A percentile compares a stretch with the other conserved stretches of the same genome.
These are phyloP conservation scores for Jaapia argillacea DNA, from an alignment of 768 basidiomycete species.

Conservation along the genomic window DNA sequence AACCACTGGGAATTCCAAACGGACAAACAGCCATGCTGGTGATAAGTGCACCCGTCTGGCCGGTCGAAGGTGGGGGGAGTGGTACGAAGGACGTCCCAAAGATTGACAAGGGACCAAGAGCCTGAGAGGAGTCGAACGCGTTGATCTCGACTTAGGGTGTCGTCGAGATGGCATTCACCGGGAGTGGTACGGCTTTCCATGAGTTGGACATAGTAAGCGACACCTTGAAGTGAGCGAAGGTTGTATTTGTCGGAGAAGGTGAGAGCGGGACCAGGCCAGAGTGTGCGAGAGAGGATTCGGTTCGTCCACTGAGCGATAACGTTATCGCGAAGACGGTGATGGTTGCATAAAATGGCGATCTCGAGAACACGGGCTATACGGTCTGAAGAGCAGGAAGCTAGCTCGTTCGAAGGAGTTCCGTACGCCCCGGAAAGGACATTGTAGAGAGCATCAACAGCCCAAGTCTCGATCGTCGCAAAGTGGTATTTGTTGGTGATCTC, in stretches of 20 bases:
- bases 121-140: slow-evolving; percentile 23
- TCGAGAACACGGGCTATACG: slow-evolving; percentile 23
- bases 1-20: slow-evolving; percentile 28
- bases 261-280: slow-evolving; percentile 21
- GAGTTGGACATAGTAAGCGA: slow-evolving; percentile 26
- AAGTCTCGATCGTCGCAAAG: slow-evolving; percentile 22
- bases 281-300: slow-evolving; percentile 20
- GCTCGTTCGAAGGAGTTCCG: slow-evolving; percentile 12
- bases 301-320: slow-evolving; percentile 24
- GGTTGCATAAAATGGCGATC: slow-evolving; percentile 22
- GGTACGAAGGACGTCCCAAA: slow-evolving; percentile 23
- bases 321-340: slow-evolving; percentile 14
- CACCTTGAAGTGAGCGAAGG: slow-evolving; percentile 18
- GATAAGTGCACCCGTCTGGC: slow-evolving; percentile 23
- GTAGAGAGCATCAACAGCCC: slow-evolving; percentile 26
- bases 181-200: slow-evolving; percentile 16
- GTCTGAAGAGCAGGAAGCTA: slow-evolving; percentile 18
- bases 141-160: slow-evolving; percentile 18
- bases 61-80: slow-evolving; percentile 21
- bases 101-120: slow-evolving; percentile 22
- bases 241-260: slow-evolving; percentile 18
- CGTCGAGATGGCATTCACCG: slow-evolving; percentile 9
- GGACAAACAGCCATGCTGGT: slow-evolving; percentile 23
- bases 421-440: slow-evolving; percentile 16
- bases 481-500: slow-evolving; percentile 30